Percentiles rank a stretch among this genome's conserved stretches.
These are phyloP conservation scores for Plantago major DNA, from an alignment of 257 asterid genomes.

Conservation along the genomic window DNA sequence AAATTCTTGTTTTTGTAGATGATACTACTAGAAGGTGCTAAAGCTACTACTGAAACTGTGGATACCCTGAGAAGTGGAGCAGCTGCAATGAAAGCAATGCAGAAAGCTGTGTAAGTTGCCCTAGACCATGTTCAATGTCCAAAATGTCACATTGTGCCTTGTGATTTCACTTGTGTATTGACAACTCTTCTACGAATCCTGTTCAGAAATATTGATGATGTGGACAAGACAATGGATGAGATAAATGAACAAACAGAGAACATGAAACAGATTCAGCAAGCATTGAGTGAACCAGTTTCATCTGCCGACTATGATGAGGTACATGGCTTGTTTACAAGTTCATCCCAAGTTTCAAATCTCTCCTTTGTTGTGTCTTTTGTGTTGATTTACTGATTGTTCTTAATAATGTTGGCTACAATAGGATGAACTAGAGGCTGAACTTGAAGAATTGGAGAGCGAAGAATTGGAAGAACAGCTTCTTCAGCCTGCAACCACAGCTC, in stretches of 20 bases:
- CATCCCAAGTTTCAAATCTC: not conserved
- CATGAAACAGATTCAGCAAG: conserved; percentile 83
- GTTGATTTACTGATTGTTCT: not conserved
- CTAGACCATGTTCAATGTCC: not conserved
- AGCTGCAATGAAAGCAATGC: conserved; percentile 70
- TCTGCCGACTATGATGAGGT: conserved; percentile 77
- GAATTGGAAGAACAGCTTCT: conserved; percentile 79
- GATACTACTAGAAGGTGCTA: conserved; percentile 73
- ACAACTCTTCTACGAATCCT: no score
- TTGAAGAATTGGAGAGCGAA: conserved; percentile 71
- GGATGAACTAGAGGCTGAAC: conserved; percentile 88
- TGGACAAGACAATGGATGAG: conserved; percentile 96
- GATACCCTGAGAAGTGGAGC: conserved; percentile 71
- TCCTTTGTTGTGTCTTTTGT: not conserved
- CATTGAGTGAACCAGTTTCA: conserved; percentile 64
- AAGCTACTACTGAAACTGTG: conserved; percentile 71
- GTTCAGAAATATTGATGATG: conserved; percentile 70
- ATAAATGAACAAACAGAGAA: conserved; percentile 85
- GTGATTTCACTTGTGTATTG: no score
- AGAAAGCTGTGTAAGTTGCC: conserved; percentile 61
- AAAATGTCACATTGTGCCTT: no score
- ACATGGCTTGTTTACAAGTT: not conserved
- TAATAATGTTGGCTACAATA: conserved; percentile 16
- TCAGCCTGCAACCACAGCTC: conserved; percentile 61
- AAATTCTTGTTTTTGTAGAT: conserved; percentile 33